These are phyloP conservation scores for Botrytis byssoidea DNA, from an alignment of 2,329 filamentous ascomycete genomes.

Conservation along the genomic window DNA sequence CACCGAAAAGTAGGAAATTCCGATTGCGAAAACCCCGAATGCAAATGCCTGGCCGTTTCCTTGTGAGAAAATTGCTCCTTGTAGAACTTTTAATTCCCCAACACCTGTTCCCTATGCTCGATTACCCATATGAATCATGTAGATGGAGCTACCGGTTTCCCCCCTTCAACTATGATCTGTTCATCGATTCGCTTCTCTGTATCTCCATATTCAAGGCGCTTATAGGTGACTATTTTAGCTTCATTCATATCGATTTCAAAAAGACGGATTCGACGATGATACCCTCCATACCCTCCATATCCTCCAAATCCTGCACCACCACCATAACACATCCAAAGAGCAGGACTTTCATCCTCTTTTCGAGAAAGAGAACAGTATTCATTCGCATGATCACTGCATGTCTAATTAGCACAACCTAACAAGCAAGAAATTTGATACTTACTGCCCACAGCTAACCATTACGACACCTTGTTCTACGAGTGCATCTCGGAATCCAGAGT, in stretches of 20 bases:
- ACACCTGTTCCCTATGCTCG: not conserved
- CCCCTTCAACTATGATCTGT: conserved; percentile 65
- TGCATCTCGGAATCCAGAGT: conserved; percentile 89
- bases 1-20: not conserved
- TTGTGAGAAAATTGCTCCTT: not conserved
- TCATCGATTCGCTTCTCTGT: conserved; percentile 55
- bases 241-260: conserved; percentile 94
- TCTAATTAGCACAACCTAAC: conserved; percentile 21
- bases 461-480: conserved; percentile 81
- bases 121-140: not conserved
- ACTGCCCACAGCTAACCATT: conserved; percentile 90
- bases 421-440: conserved; percentile 43
- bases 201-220: conserved; percentile 72
- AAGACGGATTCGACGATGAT: conserved; percentile 77
- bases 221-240: conserved; percentile 87
- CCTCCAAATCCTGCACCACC: conserved; percentile 91
- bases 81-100: not conserved
- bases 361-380: conserved; percentile 81
- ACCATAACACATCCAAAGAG: conserved; percentile 97
- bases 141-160: conserved; percentile 37
- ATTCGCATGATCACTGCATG: conserved; percentile 80
- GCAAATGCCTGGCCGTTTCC: not conserved
- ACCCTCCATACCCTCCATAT: conserved; percentile 88
- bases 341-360: conserved; percentile 48
- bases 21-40: not conserved